Conservation (phyloP, 1,284 basidiomycete species). For the Mycena citricolor region DNA sequence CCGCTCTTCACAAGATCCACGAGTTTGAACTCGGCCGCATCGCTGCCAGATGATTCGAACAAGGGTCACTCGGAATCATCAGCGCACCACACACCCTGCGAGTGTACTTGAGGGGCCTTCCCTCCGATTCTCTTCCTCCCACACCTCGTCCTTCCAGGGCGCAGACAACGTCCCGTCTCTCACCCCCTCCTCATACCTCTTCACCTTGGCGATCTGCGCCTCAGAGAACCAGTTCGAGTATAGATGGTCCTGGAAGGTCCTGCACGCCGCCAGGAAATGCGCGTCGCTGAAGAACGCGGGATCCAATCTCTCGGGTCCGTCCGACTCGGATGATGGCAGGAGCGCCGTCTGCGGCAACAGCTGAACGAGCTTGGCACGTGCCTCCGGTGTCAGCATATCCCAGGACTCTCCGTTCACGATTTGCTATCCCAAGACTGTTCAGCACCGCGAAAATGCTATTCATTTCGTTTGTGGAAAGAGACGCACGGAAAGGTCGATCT, state of each 20-base stretch:
- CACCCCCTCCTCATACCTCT: conserved; percentile 43
- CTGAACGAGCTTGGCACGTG: conserved; percentile 38
- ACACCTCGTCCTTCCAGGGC: conserved; percentile 62
- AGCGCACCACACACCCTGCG: too few species aligned
- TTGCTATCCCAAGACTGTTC: conserved; percentile 39
- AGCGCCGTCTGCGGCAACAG: conserved; percentile 56
- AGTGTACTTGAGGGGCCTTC: conserved; percentile 20
- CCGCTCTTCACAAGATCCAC: conserved; percentile 43
- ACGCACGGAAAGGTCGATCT: conserved; percentile 53
- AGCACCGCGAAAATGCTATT: conserved; percentile 18
- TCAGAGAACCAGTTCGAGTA: conserved; percentile 51
- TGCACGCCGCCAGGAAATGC: conserved; percentile 53
- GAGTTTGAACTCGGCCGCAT: conserved; percentile 43
- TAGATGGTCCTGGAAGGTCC: conserved; percentile 61
- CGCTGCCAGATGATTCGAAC: conserved; percentile 24
- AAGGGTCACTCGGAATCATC: too few species aligned
- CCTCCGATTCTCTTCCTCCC: conserved; percentile 44
- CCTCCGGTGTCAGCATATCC: conserved; percentile 46
- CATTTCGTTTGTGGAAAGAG: conserved; percentile 2
- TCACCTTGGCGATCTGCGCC: conserved; percentile 42
- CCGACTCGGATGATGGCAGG: conserved; percentile 30
- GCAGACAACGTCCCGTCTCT: conserved; percentile 46
- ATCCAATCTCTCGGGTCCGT: conserved; percentile 32
- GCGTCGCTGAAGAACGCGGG: conserved; percentile 47
- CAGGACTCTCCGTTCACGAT: conserved; percentile 52